Evolutionary conservation across 75 land plant genomes (phyloP), one percentile per base, ranked within the genome.

Genomic region (Cupressus sempervirens): DNA sequence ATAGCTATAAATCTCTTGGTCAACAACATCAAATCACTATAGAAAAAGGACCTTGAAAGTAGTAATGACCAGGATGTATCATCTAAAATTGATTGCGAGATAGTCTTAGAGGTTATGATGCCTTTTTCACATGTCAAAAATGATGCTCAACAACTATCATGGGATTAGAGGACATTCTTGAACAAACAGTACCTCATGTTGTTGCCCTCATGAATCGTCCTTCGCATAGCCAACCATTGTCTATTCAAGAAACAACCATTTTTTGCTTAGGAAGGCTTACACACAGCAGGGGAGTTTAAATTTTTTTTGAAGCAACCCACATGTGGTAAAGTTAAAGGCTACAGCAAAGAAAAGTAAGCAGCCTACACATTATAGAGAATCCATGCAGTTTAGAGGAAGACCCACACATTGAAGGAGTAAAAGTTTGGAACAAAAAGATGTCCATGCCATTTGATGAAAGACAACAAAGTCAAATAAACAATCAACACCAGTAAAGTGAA

Each of bases 211-310:
- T 88, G 3, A 80, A 56, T 79, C 20, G 15, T 40, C 50, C 72
- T 16, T 77, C 81, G 7, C 35, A 34, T 16, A 11, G 68, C 76
- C 32, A 3, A 2, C 16, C 62, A 18, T 46, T 80, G 5, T 73
- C 86, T 35, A 26, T 88, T 15, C 89, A 85, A 58, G 89, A 85
- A 45, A 86, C 85, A 14, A 74, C 87, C 45, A 86, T 80, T 56
- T 86, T 86, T 86, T 85, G 86, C 58, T 50, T 90, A 29, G 79
- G 83, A 68, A 50, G 82, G 9, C 11, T 90, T 48, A 86, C 88
- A 46, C 56, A 32, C 29, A 80, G 65, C n/a, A 50, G 84, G 85
- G 16, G 89, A 72, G n/a, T n/a, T n/a, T n/a, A n/a, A n/a, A n/a
- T n/a, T n/a, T n/a, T n/a, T n/a, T n/a, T n/a, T n/a, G n/a, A n/a